Evolutionary conservation across 345 rosid genomes (phyloP).

Genomic region (Capsella bursapastoris): DNA sequence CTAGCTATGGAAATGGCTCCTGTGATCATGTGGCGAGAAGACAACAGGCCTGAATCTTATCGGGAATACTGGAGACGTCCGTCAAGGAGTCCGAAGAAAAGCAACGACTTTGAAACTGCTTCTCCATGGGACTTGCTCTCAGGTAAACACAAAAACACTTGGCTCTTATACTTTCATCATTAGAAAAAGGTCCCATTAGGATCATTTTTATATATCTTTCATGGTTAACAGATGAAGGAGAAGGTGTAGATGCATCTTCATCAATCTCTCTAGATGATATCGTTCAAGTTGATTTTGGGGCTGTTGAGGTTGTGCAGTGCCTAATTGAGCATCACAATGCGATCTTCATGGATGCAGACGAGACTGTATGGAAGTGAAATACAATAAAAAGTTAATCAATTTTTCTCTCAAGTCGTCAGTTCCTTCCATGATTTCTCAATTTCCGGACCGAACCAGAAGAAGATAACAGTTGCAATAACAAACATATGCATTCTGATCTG

Average conservation of each 20-base stretch:
- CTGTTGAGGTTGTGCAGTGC: slow-evolving; percentile 82
- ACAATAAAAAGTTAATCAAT: slow-evolving; percentile 1
- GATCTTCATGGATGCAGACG: slow-evolving; percentile 76
- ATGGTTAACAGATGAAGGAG: slow-evolving; percentile 68
- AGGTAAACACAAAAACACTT: slow-evolving; percentile 49
- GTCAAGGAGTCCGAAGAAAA: slow-evolving; percentile 57
- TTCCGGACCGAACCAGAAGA: slow-evolving; percentile 4
- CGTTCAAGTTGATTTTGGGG: slow-evolving; percentile 67
- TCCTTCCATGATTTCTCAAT: not conserved
- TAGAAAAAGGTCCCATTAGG: not conserved
- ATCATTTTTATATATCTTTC: not conserved
- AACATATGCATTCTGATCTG: slow-evolving; percentile 33
- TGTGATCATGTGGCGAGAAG: slow-evolving; percentile 87
- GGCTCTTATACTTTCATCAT: not conserved
- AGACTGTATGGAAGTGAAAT: slow-evolving; percentile 45
- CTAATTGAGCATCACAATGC: slow-evolving; percentile 89
- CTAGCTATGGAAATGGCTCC: slow-evolving; percentile 93
- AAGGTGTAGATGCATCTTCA: slow-evolving; percentile 65
- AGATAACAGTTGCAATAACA: slow-evolving; percentile 17
- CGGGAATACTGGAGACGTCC: slow-evolving; percentile 72
- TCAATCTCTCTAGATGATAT: slow-evolving; percentile 83
- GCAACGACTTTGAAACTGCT: slow-evolving; percentile 52
- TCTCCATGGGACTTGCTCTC: slow-evolving; percentile 85
- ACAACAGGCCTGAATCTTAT: slow-evolving; percentile 64
- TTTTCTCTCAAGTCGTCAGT: slow-evolving; percentile 21